Conservation (phyloP, 345 rosid genomes). For the Camelina neglecta region DNA sequence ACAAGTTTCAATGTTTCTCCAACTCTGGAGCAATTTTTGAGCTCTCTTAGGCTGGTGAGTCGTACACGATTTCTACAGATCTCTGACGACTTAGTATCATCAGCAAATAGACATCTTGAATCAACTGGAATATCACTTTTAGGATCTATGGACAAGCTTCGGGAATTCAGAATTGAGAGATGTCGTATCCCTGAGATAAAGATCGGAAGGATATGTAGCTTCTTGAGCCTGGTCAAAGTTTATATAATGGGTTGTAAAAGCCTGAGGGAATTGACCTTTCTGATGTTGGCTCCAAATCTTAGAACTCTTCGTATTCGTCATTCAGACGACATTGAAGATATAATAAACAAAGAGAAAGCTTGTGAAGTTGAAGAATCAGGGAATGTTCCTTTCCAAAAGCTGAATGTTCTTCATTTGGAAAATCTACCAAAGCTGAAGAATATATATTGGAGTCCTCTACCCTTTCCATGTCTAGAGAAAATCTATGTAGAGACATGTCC, state of each 20-base stretch:
- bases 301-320: accelerated
- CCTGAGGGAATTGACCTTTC: slow-evolving; percentile 26
- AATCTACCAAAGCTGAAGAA: not conserved
- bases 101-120: not conserved
- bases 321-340: not conserved
- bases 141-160: not conserved
- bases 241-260: accelerated
- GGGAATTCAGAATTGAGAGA: accelerated
- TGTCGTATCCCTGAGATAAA: slow-evolving; percentile 4
- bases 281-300: slow-evolving; percentile 33
- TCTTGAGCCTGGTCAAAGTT: slow-evolving; percentile 11
- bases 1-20: accelerated
- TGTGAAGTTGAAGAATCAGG: not conserved
- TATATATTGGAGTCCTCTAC: slow-evolving; percentile 30
- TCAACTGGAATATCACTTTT: not conserved
- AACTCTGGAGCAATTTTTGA: not conserved
- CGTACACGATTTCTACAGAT: not conserved
- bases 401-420: accelerated
- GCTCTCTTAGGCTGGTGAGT: slow-evolving; percentile 8
- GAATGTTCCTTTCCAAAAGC: slow-evolving; percentile 14
- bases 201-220: not conserved
- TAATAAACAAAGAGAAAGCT: slow-evolving; percentile 34
- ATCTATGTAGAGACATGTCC: accelerated
- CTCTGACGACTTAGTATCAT: not conserved
- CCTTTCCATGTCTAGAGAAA: not conserved